Evolutionary conservation across 2,329 filamentous ascomycete species (phyloP).

Genomic region (Alternaria conjuncta): DNA sequence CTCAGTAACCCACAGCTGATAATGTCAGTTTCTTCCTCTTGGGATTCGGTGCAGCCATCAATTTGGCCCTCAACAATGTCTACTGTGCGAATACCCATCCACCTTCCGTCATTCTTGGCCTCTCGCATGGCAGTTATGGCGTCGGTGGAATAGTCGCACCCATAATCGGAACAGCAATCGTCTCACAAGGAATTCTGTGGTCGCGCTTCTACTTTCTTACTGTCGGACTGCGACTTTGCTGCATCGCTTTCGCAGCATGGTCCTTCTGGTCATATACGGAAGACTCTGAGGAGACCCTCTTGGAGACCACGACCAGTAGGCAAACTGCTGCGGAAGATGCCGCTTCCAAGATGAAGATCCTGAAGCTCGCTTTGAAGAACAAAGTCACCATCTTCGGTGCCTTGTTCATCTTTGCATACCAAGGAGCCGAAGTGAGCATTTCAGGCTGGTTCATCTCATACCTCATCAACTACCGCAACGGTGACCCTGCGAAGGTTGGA

Average conservation of each 20-base stretch:
- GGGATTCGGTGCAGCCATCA: conserved; percentile 59
- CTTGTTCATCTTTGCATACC: conserved; percentile 84
- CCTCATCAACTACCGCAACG: conserved; percentile 74
- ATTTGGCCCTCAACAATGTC: conserved; percentile 63
- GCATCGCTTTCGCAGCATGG: conserved; percentile 67
- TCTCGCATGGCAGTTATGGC: conserved; percentile 69
- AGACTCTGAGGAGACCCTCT: conserved; percentile 58
- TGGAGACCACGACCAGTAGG: conserved; percentile 53
- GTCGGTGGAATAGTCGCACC: conserved; percentile 65
- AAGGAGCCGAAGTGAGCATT: conserved; percentile 83
- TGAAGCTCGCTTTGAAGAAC: conserved; percentile 59
- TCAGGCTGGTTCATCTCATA: conserved; percentile 89
- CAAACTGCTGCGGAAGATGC: conserved; percentile 46
- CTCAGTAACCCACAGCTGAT: conserved; percentile 12
- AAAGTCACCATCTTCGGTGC: conserved; percentile 74
- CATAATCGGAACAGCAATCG: conserved; percentile 76
- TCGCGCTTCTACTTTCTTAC: conserved; percentile 75
- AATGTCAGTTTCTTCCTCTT: conserved; percentile 68
- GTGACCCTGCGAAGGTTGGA: conserved; percentile 73
- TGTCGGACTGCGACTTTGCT: conserved; percentile 64
- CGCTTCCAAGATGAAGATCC: conserved; percentile 56
- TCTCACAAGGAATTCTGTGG: conserved; percentile 68
- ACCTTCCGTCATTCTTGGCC: conserved; percentile 61
- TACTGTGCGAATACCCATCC: conserved; percentile 62
- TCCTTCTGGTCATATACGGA: conserved; percentile 73